Base-by-base conservation (phyloP, 768 basidiomycete genomes). In the Suillus subaureus region DNA sequence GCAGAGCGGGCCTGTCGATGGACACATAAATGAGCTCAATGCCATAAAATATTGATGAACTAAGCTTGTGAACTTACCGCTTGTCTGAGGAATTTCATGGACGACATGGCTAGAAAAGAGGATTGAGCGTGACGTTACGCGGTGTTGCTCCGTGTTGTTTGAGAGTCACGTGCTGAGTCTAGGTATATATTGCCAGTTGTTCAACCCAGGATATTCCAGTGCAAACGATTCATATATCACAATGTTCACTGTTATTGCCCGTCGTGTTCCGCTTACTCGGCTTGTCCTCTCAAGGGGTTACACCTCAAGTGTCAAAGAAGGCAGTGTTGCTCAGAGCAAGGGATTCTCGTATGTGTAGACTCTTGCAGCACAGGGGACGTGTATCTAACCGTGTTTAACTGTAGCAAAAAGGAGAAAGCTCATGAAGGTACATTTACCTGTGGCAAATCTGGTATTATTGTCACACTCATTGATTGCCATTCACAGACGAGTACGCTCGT, bases 381-480 rank as follows among this genome's bases (percentile, higher is more conserved):
- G 13, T n/a, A 35, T 39, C 61, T n/a, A 77, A 75, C 18, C 47
- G 15, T 78, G 67, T 74, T 61, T 18, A 63, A 66, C 49, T 75
- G 43, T 74, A 92, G 91, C 71, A 86, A 87, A 77, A 91, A 86
- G 77, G 91, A 92, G 75, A 88, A 84, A 73, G 91, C 90, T 23
- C 84, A 90, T 61, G 91, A 92, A 78, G 82, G 85, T 82, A 66
- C 40, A 70, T 28, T 64, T 74, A 76, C 76, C 64, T 13, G 16
- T n/a, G 18, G 9, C 1, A 42, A 42, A 28, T 26, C 16, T 15
- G 11, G 9, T 40, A 4, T 21, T 2, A 31, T 60, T 23, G 28
- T 42, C 40, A 40, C 16, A 11, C 58, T 43, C 26, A 40, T 7
- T 26, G 18, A 11, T 51, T 26, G 26, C 16, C 1, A 54, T 54